Base-by-base conservation (phyloP, 331 rosid genomes). In the Malus hybrid region DNA sequence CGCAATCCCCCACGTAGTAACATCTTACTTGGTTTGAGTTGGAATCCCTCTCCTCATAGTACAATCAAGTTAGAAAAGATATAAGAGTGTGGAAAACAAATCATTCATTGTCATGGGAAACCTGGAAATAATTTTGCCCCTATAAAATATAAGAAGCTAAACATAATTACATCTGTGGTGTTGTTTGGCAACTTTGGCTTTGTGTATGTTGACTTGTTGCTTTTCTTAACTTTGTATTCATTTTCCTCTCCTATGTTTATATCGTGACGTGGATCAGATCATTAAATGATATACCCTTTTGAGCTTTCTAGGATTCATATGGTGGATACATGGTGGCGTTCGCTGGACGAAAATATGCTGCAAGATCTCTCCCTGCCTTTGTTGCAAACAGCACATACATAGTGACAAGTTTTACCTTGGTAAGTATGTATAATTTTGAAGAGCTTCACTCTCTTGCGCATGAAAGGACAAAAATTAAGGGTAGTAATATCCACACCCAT, bases 251-350 rank as follows among this genome's bases (percentile, higher is more conserved):
- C 33, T 24, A n/a, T 61, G 66, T 26, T 61, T 22, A 60, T 26
- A 16, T 61, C 29, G 19, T 61, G 19, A 61, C 34, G 1, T 61
- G 66, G 19, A 61, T 61, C 19, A 26, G 10, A 13, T 24, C 66
- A 13, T 26, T 61, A 61, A 26, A 12, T 61, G 18, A 48, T 55
- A 15, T 28, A 4, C 29, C 15, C 16, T 50, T 46, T 26, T 7
- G 28, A 46, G 18, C 66, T 75, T 58, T 62, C 19, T 74, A 89
- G 95, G 95, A 87, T 73, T 12, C 55, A 6, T 77, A 82, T 70
- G 95, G 95, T 33, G 95, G 92, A 26, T 87, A 81, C 68, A 89
- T 89, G 90, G 95, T 89, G 85, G 95, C 90, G 73, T 89, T 89
- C 79, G 89, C 88, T 2, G 95, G 95, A 18, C 39, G 85, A 70